Evolutionary conservation across 2,329 filamentous ascomycete genomes (phyloP).

Genomic region (Daldinia sp.): DNA sequence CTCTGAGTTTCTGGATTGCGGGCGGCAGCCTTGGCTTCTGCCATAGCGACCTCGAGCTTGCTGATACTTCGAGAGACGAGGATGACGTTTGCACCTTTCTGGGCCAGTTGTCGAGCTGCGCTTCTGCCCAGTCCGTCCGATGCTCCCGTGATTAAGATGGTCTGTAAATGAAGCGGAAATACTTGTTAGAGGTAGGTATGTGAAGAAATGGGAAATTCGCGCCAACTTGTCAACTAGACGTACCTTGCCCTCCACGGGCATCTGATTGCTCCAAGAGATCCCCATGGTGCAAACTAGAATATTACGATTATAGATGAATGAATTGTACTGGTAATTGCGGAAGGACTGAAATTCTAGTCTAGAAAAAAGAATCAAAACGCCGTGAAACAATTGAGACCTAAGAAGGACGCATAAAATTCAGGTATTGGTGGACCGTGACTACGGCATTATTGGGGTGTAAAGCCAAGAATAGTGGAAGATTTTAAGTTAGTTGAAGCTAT

Average conservation of each 20-base stretch:
- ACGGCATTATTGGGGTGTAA: background rate
- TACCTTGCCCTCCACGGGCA: slow-evolving; percentile 86
- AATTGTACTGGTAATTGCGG: slow-evolving; percentile 36
- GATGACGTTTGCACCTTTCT: slow-evolving; percentile 85
- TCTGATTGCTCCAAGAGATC: slow-evolving; percentile 74
- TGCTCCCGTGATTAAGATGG: slow-evolving; percentile 86
- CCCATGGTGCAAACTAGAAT: slow-evolving; percentile 65
- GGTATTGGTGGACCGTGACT: background rate
- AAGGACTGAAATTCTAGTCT: slow-evolving; percentile 24
- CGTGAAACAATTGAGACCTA: background rate
- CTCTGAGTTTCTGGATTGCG: slow-evolving; percentile 72
- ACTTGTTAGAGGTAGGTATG: slow-evolving; percentile 17
- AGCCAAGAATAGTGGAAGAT: background rate
- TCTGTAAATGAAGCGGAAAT: slow-evolving; percentile 60
- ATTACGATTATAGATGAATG: slow-evolving; percentile 47
- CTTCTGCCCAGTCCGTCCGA: slow-evolving; percentile 92
- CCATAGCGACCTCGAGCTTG: slow-evolving; percentile 77
- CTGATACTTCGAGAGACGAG: slow-evolving; percentile 80
- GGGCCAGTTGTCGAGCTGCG: slow-evolving; percentile 75
- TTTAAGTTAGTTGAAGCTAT: background rate
- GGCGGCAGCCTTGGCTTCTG: slow-evolving; percentile 66
- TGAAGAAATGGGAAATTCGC: background rate
- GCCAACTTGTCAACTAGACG: slow-evolving; percentile 37
- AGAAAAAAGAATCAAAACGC: slow-evolving; percentile 25
- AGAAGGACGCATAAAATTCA: background rate